phyloP scores from a whole-genome alignment of 768 basidiomycete genomes.

The Boletellus ananas region DNA sequence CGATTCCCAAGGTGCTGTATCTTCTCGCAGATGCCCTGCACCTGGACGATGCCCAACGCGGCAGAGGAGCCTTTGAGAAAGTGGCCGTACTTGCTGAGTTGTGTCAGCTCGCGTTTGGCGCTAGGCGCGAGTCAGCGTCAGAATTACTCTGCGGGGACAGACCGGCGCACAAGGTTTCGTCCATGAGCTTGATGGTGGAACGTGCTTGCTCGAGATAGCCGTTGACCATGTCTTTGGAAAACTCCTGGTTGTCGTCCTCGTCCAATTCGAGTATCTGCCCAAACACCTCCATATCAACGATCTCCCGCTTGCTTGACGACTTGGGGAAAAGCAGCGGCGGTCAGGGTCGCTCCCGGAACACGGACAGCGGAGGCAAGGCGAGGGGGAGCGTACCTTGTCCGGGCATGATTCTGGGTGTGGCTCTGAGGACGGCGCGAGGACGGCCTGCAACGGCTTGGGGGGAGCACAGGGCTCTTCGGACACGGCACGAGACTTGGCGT shows the following conservation, averaged over 20 bases:
- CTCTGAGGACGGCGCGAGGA: conserved; percentile 10
- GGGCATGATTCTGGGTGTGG: conserved; percentile 17
- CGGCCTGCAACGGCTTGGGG: conserved; percentile 5
- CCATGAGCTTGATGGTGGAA: conserved; percentile 74
- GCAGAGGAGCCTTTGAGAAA: conserved; percentile 98
- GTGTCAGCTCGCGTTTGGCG: conserved; percentile 50
- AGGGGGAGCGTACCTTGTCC: conserved; percentile 25
- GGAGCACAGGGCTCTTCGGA: conserved; percentile 25
- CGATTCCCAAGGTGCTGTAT: conserved; percentile 83
- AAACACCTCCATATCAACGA: conserved; percentile 81
- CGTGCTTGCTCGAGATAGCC: conserved; percentile 82
- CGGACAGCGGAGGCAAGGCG: not conserved
- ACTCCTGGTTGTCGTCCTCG: conserved; percentile 73
- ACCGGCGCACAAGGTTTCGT: conserved; percentile 66
- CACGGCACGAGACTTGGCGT: conserved; percentile 28
- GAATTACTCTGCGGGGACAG: conserved; percentile 9
- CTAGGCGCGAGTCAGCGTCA: conserved; percentile 36
- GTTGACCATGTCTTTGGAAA: conserved; percentile 72
- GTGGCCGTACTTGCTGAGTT: conserved; percentile 78
- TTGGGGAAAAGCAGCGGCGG: not conserved
- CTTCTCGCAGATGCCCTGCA: conserved; percentile 82
- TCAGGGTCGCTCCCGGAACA: conserved; percentile 6
- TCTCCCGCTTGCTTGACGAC: conserved; percentile 20
- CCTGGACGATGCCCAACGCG: conserved; percentile 78
- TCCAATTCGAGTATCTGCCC: conserved; percentile 88